Base-by-base conservation (phyloP, 208 protist genomes). In the Trypanosoma avium region DNA sequence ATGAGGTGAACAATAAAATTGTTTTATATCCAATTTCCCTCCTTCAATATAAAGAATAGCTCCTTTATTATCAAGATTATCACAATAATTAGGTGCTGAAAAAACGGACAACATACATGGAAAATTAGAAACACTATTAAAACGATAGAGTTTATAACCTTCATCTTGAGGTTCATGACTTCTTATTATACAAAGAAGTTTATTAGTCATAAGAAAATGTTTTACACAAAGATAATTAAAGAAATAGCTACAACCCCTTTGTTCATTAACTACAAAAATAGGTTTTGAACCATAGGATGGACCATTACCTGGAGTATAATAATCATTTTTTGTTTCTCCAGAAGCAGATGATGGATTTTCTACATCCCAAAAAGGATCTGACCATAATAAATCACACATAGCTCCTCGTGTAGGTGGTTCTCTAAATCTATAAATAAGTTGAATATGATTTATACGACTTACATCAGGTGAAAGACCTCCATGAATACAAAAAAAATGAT, bases 321-420 rank as follows among this genome's bases (percentile, higher is more conserved):
- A 82, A 40, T 83, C 72, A 29, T 54, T 55, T n/a, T 63, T 66
- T 26, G 62, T 98, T 98, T 6, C 87, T 97, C 52, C 36, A 24
- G 33, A 27, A 57, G 68, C 32, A 6, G 60, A 98, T 90, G 27
- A 92, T 81, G 79, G 72, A 61, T 91, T 91, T 40, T 89, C 79
- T 3, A 86, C 84, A 72, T 94, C 88, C 84, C 84, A 94, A 61
- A 99, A 96, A 6, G 99, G 99, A 77, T 99, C 98, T 10, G 97
- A 95, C 98, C 98, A 99, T 5, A 99, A 77, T 30, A 99, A 79
- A 69, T 99, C 99, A 85, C 98, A 99, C 53, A 99, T 91, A 12
- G 99, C 84, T 9, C 98, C 96, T 32, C 77, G 88, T 59, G 99
- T 93, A n/a, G 98, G 98, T 8, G 99, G 90, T 64, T 99, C 97